Base-by-base conservation (phyloP, 164 flowering plant genomes). In the grape (Vitis vinifera) region DNA sequence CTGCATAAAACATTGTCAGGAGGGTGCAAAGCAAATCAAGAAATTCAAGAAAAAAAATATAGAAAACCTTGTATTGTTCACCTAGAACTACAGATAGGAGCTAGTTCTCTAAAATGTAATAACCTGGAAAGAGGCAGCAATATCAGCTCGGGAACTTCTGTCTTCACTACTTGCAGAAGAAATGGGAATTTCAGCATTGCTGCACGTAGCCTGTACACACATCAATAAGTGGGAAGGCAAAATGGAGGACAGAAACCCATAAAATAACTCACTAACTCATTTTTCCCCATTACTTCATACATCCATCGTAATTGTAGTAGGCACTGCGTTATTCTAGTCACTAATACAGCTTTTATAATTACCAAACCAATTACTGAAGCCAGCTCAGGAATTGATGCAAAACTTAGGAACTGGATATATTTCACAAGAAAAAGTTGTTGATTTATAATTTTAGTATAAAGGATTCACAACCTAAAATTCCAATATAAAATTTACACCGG, bases 91-190 rank as follows among this genome's bases (percentile, higher is more conserved):
- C 17, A 55, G 10, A 55, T 30, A 55, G 8, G 17, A 64, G 63
- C 19, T 12, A 7, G 23, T 27, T 23, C 48, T n/a, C 16, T 14
- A 59, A 13, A 17, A 19, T 37, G 37, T 49, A 52, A 44, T 44
- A 57, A 86, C 99, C 98, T 94, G 99, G 70, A 94, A 94, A 67
- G 99, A 89, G 67, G 99, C 99, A 72, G 99, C 99, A 75, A 94
- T 84, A 79, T 94, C 88, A 74, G 99, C 99, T 66, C 99, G 88
- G 16, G 77, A 62, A 49, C 72, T 82, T 84, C 93, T 84, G 73
- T 94, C 99, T 77, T 85, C 67, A 60, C 51, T 62, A 75, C 73
- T 85, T 68, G 91, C 86, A 44, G 82, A 82, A 55, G 90, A 85
- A 75, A 92, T 65, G 29, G 92, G 97, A 77, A 82, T 79, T 69